These are phyloP conservation scores for Psophocarpus tetragonolobus DNA, from an alignment of 306 rosid species.

Conservation along the genomic window DNA sequence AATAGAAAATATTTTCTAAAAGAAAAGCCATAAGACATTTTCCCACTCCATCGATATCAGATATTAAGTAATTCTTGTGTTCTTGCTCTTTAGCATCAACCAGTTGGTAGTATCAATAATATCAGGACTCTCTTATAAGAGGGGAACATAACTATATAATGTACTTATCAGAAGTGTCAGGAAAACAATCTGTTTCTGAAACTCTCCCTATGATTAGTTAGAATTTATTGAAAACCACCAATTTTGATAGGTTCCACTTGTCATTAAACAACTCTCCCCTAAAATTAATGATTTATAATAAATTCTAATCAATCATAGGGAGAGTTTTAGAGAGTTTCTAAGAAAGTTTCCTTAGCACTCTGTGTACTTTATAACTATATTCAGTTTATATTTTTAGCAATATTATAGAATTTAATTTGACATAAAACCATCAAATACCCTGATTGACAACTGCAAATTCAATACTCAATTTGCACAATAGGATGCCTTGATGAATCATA, in stretches of 20 bases:
- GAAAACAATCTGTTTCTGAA: too few relatives aligned
- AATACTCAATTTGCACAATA: background rate
- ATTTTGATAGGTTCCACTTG: too few relatives aligned
- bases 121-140: background rate
- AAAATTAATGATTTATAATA: too few relatives aligned
- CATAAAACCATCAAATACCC: constrained; percentile 14
- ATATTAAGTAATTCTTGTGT: background rate
- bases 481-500: background rate
- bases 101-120: background rate
- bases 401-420: background rate
- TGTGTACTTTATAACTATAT: background rate
- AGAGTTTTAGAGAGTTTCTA: too few relatives aligned
- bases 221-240: too few relatives aligned
- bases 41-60: background rate
- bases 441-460: background rate
- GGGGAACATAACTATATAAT: background rate
- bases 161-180: too few relatives aligned
- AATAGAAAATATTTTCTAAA: background rate
- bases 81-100: background rate
- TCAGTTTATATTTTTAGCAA: background rate
- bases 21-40: background rate
- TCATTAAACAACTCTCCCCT: too few relatives aligned
- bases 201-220: too few relatives aligned
- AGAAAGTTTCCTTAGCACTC: too few relatives aligned
- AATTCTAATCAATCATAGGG: too few relatives aligned